Evolutionary conservation across 1,139 yeast species (phyloP).

Genomic region (Protomyces inouyei): DNA sequence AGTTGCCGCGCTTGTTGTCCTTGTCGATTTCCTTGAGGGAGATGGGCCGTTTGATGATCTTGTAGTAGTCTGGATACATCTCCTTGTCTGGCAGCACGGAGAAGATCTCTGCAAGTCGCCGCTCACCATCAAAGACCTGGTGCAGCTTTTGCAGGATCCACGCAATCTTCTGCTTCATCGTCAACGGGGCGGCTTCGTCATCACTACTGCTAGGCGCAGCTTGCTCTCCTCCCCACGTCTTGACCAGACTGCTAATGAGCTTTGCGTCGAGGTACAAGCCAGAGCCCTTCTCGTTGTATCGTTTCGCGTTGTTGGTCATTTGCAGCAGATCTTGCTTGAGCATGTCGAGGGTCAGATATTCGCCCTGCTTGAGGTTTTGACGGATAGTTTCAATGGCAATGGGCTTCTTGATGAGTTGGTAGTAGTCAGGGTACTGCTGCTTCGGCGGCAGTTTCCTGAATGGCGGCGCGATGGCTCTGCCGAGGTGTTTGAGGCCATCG

Average conservation of each 20-base stretch:
- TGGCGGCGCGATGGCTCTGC: constrained; percentile 42
- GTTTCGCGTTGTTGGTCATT: constrained; percentile 77
- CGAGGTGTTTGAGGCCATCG: constrained; percentile 16
- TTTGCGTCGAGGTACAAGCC: constrained; percentile 73
- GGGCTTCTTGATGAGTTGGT: constrained; percentile 48
- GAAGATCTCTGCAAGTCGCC: constrained; percentile 48
- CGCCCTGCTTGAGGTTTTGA: constrained; percentile 27
- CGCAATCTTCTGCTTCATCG: constrained; percentile 18
- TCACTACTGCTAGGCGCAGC: constrained; percentile 10
- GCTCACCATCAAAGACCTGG: constrained; percentile 35
- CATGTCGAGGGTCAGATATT: constrained; percentile 45
- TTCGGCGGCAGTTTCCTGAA: constrained; percentile 68
- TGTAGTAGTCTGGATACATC: constrained; percentile 76
- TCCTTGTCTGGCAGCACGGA: constrained; percentile 67
- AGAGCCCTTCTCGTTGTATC: constrained; percentile 89
- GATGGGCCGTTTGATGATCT: constrained; percentile 46
- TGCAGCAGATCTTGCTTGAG: constrained; percentile 65
- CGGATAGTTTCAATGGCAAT: constrained; percentile 40
- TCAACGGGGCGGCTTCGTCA: not conserved
- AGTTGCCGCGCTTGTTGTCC: constrained; percentile 42
- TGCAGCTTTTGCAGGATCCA: constrained; percentile 7
- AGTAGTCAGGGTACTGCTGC: constrained; percentile 77
- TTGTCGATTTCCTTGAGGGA: constrained; percentile 38
- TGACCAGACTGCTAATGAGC: constrained; percentile 33
- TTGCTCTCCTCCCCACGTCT: constrained; percentile 18